A percentile compares a stretch with the other conserved stretches of the same genome.
These are phyloP conservation scores for Pecoramyces ruminantium DNA, from an alignment of 192 early-diverging fungal genomes.

Conservation along the genomic window DNA sequence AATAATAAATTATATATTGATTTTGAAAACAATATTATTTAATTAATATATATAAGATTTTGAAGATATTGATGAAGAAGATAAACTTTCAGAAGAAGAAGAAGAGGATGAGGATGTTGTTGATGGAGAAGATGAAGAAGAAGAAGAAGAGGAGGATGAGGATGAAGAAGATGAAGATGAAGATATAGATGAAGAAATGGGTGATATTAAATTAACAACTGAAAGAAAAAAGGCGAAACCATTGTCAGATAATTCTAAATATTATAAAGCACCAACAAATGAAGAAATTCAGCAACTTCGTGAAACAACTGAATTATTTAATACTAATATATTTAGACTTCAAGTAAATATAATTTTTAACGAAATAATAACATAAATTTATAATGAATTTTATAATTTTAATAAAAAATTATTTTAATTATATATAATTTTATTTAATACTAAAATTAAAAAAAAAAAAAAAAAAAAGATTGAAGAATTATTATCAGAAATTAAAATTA, in stretches of 20 bases:
- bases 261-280: slow-evolving; percentile 38
- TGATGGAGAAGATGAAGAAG: slow-evolving; percentile 15
- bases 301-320: slow-evolving; percentile 67
- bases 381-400: no score
- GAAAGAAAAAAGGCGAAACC: slow-evolving; percentile 8
- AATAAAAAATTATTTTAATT: no score
- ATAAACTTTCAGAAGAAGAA: not conserved
- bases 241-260: slow-evolving; percentile 6
- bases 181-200: slow-evolving; percentile 13
- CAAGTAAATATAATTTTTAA: slow-evolving; percentile 42
- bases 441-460: no score
- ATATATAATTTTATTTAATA: no score
- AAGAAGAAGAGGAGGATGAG: slow-evolving; percentile 17
- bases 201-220: slow-evolving; percentile 3
- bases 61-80: not conserved
- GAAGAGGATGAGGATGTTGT: slow-evolving; percentile 5
- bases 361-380: no score
- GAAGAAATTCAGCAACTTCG: slow-evolving; percentile 71
- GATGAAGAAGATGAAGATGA: slow-evolving; percentile 23
- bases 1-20: no score
- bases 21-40: no score
- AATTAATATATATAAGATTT: not conserved
- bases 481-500: slow-evolving; percentile 39
- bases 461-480: slow-evolving; percentile 46
- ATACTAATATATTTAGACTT: slow-evolving; percentile 80